These are phyloP conservation scores for Codiaeum variegatum DNA, from an alignment of 441 rosid species.

Conservation along the genomic window DNA sequence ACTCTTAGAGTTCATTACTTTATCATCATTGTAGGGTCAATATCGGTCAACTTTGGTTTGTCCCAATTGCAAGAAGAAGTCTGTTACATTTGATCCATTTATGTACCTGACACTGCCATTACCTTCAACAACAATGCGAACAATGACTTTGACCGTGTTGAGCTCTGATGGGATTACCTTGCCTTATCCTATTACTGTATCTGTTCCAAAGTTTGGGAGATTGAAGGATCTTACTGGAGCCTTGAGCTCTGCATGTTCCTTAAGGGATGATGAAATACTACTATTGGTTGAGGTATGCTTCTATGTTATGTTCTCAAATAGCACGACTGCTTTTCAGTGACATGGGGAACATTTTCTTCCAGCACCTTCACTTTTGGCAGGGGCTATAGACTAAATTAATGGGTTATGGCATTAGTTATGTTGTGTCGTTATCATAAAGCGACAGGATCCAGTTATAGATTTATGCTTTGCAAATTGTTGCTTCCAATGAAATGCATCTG, in stretches of 20 bases:
- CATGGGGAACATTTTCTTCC: neutral
- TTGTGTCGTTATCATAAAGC: neutral
- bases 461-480: neutral
- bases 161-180: constrained; percentile 40
- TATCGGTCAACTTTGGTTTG: constrained; percentile 60
- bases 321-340: neutral
- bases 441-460: neutral
- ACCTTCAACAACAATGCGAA: constrained; percentile 61
- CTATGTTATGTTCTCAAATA: constrained; percentile 8
- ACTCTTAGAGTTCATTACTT: neutral
- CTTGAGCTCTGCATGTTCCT: constrained; percentile 46
- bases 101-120: constrained; percentile 64
- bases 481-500: neutral
- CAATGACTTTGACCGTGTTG: constrained; percentile 56
- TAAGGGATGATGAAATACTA: constrained; percentile 47
- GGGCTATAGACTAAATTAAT: neutral
- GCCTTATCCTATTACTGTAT: constrained; percentile 45
- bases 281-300: constrained; percentile 55
- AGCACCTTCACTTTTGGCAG: neutral
- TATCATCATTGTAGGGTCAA: constrained; percentile 49
- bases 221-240: constrained; percentile 52
- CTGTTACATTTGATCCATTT: constrained; percentile 72
- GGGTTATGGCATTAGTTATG: neutral
- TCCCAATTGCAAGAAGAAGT: constrained; percentile 58
- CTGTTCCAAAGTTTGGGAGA: constrained; percentile 55